Conservation (phyloP, 108 stramenopile genomes). For the Cyclotella sp. region DNA sequence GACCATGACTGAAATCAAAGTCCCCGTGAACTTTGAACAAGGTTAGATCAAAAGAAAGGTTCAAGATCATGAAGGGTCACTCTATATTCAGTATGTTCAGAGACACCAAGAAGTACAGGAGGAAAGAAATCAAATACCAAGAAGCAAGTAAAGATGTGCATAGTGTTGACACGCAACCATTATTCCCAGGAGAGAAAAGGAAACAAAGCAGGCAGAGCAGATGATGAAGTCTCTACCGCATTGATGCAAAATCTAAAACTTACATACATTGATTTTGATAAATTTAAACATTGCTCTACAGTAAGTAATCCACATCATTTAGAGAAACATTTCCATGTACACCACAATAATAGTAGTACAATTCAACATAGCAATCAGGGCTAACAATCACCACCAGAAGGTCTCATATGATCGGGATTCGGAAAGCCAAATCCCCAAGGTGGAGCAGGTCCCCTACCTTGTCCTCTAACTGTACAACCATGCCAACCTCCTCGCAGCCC, state of each 20-base stretch:
- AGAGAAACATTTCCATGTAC: background rate
- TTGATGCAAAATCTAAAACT: background rate
- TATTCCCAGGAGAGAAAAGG: conserved; percentile 19
- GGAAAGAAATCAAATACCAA: conserved; percentile 46
- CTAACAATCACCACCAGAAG: conserved; percentile 58
- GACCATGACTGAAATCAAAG: background rate
- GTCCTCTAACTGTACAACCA: conserved; percentile 33
- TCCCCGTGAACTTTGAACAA: background rate
- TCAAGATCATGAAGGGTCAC: conserved; percentile 45
- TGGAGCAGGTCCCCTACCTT: conserved; percentile 16
- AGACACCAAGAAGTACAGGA: conserved; percentile 37
- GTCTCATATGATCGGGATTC: conserved; percentile 81
- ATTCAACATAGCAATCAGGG: background rate
- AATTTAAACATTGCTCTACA: background rate
- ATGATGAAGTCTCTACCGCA: conserved; percentile 15
- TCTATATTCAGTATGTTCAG: conserved; percentile 40
- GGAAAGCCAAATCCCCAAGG: conserved; percentile 71
- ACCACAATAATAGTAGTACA: conserved; percentile 1
- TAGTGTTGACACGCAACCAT: background rate
- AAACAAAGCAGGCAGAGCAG: conserved; percentile 13
- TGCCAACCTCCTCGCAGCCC: conserved; percentile 32
- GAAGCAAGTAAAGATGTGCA: conserved; percentile 5
- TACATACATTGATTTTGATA: background rate
- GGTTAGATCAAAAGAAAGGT: conserved; percentile 30
- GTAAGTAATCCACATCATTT: background rate